Evolutionary conservation across 495 filamentous ascomycete species (phyloP).

Genomic region (Aspergillus funiculosus): DNA sequence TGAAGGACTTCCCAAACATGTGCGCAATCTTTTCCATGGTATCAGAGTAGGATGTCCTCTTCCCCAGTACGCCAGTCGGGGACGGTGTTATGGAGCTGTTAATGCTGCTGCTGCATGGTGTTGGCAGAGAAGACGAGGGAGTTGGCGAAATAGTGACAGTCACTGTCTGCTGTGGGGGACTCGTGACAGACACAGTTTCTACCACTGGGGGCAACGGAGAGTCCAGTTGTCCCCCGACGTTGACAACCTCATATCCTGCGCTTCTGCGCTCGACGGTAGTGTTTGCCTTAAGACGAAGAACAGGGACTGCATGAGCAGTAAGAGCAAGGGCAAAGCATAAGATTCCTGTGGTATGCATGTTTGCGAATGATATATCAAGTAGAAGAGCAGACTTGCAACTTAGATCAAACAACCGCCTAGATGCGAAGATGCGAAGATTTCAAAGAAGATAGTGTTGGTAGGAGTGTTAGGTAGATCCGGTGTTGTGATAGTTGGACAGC

Average conservation of each 20-base stretch:
- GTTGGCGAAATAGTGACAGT: constrained; percentile 32
- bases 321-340: constrained; percentile 29
- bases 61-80: constrained; percentile 4
- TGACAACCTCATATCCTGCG: constrained; percentile 42
- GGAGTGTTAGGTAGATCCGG: not conserved
- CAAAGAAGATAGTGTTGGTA: too few relatives aligned
- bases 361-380: not conserved
- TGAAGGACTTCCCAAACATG: constrained; percentile 5
- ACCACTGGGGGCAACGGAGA: constrained; percentile 21
- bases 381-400: too few relatives aligned
- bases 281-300: constrained; percentile 24
- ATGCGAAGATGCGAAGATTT: too few relatives aligned
- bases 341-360: constrained; percentile 33
- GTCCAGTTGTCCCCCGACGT: constrained; percentile 37
- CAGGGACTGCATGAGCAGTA: constrained; percentile 30
- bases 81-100: constrained; percentile 3
- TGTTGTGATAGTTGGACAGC: not conserved
- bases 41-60: not conserved
- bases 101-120: not conserved
- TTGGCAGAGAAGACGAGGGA: constrained; percentile 18
- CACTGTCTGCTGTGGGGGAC: constrained; percentile 27
- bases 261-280: constrained; percentile 28
- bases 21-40: constrained; percentile 10
- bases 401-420: too few relatives aligned
- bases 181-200: constrained; percentile 31